Conservation (phyloP, 495 filamentous ascomycete species). For the Neurospora africana region DNA sequence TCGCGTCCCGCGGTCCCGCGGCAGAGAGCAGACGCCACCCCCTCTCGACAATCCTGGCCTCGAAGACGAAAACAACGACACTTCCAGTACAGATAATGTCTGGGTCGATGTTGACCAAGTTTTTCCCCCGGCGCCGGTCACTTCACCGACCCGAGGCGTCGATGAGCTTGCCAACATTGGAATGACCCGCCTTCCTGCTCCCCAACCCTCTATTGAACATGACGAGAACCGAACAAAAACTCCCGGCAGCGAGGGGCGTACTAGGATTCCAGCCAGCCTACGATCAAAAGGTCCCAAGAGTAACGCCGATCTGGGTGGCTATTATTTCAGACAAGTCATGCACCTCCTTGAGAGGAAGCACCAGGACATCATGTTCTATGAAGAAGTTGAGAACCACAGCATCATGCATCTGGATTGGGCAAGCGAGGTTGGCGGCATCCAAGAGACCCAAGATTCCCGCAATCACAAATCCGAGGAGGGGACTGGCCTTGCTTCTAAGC, state of each 20-base stretch:
- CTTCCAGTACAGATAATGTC: background rate
- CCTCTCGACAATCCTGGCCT: background rate
- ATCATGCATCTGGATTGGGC: conserved; percentile 15
- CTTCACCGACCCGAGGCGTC: background rate
- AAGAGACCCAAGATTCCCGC: background rate
- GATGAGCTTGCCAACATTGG: background rate
- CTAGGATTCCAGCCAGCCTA: background rate
- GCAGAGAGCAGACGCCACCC: background rate
- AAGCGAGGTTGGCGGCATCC: background rate
- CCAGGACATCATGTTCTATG: conserved; percentile 8
- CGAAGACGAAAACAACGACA: background rate
- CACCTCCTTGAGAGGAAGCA: conserved; percentile 6
- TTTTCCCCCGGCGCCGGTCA: background rate
- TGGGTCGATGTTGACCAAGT: background rate
- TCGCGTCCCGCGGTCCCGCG: background rate
- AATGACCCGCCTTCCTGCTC: background rate
- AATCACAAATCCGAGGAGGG: background rate
- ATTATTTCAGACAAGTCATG: conserved; percentile 5
- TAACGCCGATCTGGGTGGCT: conserved; percentile 5
- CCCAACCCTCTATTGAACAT: background rate
- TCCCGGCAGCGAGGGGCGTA: background rate
- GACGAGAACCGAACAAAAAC: background rate
- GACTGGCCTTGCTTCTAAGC: background rate
- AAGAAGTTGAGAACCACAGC: conserved; percentile 6
- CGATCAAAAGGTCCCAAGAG: background rate